Evolutionary conservation across 2,329 filamentous ascomycete species (phyloP).

Genomic region (Paradendryphiella salina): DNA sequence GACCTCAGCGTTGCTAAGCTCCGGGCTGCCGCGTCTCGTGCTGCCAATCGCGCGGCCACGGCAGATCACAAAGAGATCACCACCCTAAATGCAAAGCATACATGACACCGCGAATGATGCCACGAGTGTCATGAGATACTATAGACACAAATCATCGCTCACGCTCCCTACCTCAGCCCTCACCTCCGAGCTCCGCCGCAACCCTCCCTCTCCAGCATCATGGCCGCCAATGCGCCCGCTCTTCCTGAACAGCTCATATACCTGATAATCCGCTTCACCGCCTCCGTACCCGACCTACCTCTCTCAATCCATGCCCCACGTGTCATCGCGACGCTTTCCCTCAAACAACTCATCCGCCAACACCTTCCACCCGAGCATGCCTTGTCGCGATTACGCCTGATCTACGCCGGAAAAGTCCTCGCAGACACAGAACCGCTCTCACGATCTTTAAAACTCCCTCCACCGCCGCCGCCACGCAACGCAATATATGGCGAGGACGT

Average conservation of each 20-base stretch:
- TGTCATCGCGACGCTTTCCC: constrained; percentile 71
- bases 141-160: constrained; percentile 2
- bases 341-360: constrained; percentile 80
- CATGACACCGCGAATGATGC: not conserved
- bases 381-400: constrained; percentile 77
- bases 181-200: constrained; percentile 6
- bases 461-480: constrained; percentile 55
- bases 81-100: constrained; percentile 13
- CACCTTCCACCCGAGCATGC: constrained; percentile 66
- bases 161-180: not conserved
- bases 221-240: constrained; percentile 31
- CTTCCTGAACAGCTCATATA: constrained; percentile 58
- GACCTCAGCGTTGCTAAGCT: constrained; percentile 28
- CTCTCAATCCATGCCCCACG: constrained; percentile 72
- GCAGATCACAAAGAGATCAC: constrained; percentile 4
- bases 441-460: constrained; percentile 66
- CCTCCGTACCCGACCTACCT: constrained; percentile 78
- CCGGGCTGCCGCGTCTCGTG: constrained; percentile 19
- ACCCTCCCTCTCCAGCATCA: constrained; percentile 19
- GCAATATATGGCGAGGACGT: constrained; percentile 20
- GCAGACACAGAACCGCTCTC: constrained; percentile 71
- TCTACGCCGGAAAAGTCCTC: constrained; percentile 85
- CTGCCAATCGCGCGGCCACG: constrained; percentile 5
- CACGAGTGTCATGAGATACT: constrained; percentile 8
- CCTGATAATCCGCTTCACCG: constrained; percentile 88